phyloP scores from a whole-genome alignment of 1,284 basidiomycete genomes.

The Cerrena zonata region DNA sequence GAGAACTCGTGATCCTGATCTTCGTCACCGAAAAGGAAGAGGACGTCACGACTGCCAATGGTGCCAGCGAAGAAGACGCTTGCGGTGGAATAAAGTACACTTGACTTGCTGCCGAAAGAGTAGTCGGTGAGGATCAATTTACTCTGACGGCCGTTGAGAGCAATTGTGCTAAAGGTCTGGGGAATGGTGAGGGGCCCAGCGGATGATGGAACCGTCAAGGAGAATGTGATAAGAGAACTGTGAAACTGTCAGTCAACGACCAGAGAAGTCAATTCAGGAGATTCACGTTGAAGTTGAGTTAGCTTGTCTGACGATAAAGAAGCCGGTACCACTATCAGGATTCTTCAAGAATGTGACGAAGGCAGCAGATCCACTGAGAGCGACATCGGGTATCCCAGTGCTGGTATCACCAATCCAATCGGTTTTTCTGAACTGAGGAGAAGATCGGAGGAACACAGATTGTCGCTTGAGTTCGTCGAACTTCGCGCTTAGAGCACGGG shows the following conservation, averaged over 20 bases:
- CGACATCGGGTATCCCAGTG: conserved; percentile 38
- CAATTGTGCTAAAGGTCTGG: conserved; percentile 42
- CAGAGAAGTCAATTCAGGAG: background rate
- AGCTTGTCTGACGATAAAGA: conserved; percentile 66
- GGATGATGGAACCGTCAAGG: conserved; percentile 49
- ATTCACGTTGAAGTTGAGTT: conserved; percentile 63
- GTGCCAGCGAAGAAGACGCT: conserved; percentile 60
- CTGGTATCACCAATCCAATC: conserved; percentile 63
- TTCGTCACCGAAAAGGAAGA: conserved; percentile 62
- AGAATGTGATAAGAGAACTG: conserved; percentile 48
- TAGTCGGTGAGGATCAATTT: conserved; percentile 68
- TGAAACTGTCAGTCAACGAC: background rate
- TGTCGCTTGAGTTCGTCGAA: conserved; percentile 72
- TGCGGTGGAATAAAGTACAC: conserved; percentile 60
- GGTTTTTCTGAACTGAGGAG: conserved; percentile 72
- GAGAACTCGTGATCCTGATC: conserved; percentile 57
- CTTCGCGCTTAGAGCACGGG: conserved; percentile 62
- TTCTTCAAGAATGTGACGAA: conserved; percentile 65
- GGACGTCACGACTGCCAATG: conserved; percentile 61
- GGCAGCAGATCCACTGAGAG: conserved; percentile 42
- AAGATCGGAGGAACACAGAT: conserved; percentile 68
- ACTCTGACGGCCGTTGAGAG: conserved; percentile 61
- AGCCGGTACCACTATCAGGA: conserved; percentile 56
- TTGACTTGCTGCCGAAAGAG: conserved; percentile 50
- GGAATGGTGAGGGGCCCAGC: conserved; percentile 51